Percentiles rank a stretch among this genome's conserved stretches.
Evolutionary conservation across 805 yeast species (phyloP).

Genomic region (Phaffomyces opuntiae): DNA sequence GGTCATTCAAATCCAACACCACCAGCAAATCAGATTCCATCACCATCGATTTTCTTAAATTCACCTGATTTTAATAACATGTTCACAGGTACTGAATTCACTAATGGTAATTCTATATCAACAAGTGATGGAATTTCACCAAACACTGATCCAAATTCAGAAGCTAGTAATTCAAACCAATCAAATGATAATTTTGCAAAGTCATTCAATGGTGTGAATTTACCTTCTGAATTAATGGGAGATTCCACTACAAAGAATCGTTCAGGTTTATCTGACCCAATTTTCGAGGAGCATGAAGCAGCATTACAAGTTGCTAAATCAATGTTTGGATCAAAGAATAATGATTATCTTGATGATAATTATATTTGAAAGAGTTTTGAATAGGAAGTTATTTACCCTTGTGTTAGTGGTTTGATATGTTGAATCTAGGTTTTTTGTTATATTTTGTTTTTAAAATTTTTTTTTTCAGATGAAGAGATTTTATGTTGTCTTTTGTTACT

Average conservation of each 20-base stretch:
- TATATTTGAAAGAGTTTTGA: neutral
- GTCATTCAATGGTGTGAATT: neutral
- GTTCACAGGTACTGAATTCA: neutral
- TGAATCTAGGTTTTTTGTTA: no score
- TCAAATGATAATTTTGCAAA: no score
- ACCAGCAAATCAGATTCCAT: neutral
- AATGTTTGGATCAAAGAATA: conserved; percentile 19
- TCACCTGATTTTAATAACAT: neutral
- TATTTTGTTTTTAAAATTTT: no score
- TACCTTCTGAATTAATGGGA: neutral
- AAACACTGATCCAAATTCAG: conserved; percentile 1
- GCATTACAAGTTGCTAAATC: conserved; percentile 22
- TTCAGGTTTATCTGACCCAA: neutral
- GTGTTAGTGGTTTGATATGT: no score
- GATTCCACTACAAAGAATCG: no score
- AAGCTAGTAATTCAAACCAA: neutral
- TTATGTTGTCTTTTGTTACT: no score
- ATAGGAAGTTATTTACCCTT: no score
- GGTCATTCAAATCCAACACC: neutral
- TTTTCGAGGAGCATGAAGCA: conserved; percentile 14
- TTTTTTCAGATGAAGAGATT: no score
- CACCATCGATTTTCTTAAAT: neutral
- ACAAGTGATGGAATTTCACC: conserved; percentile 2
- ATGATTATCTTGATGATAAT: neutral
- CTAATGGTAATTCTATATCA: conserved; percentile 4